A percentile compares a stretch with the other conserved stretches of the same genome.
These are phyloP conservation scores for Populus tremula DNA, from an alignment of 345 rosid genomes.

Conservation along the genomic window DNA sequence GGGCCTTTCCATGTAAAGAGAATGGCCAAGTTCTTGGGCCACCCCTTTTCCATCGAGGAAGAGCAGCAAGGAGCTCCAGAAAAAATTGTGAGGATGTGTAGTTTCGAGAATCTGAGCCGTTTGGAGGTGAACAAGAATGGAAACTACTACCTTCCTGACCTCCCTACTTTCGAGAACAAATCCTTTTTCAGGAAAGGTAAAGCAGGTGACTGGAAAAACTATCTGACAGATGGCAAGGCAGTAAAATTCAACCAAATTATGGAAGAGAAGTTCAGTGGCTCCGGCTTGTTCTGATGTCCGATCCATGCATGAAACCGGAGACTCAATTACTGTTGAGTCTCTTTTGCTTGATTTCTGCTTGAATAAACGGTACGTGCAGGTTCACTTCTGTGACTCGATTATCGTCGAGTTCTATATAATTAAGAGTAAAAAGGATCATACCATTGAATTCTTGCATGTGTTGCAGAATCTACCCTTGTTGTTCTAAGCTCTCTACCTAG, in stretches of 20 bases:
- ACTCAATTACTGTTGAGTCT: too few relatives aligned
- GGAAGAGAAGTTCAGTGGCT: not conserved
- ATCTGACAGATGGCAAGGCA: not conserved
- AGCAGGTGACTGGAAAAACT: slow-evolving; percentile 4
- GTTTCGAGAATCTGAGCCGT: slow-evolving; percentile 10
- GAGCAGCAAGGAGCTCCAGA: not conserved
- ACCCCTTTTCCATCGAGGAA: not conserved
- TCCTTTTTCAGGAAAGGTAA: not conserved
- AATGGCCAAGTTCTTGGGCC: slow-evolving; percentile 8
- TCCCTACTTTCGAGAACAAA: not conserved
- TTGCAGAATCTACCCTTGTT: too few relatives aligned
- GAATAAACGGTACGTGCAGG: too few relatives aligned
- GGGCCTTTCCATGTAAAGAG: not conserved
- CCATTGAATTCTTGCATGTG: too few relatives aligned
- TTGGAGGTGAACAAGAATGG: slow-evolving; percentile 6
- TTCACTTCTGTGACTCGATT: too few relatives aligned
- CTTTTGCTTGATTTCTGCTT: too few relatives aligned
- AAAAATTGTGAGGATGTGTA: not conserved
- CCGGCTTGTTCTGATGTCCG: not conserved
- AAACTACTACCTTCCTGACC: not conserved
- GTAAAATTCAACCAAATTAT: not conserved
- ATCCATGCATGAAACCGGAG: too few relatives aligned
- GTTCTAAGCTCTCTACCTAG: too few relatives aligned
- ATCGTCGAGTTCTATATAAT: too few relatives aligned
- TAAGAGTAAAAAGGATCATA: too few relatives aligned